Conservation (phyloP, 2,329 filamentous ascomycete genomes). For the Xylaria sp. region DNA sequence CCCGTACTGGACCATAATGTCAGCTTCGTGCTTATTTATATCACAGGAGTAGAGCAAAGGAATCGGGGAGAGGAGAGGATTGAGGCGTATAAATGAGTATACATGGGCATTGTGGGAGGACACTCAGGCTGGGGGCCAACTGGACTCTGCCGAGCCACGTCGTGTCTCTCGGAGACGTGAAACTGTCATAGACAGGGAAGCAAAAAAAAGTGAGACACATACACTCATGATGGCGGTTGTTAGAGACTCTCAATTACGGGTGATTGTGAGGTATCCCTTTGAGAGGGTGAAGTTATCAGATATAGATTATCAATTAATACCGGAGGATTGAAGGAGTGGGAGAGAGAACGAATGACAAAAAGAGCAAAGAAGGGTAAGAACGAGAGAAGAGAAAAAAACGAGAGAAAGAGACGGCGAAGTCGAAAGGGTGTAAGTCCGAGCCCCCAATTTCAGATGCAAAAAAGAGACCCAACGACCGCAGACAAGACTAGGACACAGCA, state of each 20-base stretch:
- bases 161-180: slow-evolving; percentile 16
- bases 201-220: slow-evolving; percentile 35
- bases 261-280: not conserved
- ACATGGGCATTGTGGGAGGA: not conserved
- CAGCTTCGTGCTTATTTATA: slow-evolving; percentile 26
- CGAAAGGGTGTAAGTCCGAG: not conserved
- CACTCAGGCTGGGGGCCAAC: not conserved
- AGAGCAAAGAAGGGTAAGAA: not conserved
- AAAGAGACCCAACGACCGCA: not conserved
- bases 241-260: not conserved
- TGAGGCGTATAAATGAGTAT: slow-evolving; percentile 9
- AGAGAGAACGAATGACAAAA: not conserved
- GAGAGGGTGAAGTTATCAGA: not conserved
- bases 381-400: not conserved
- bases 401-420: slow-evolving; percentile 3
- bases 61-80: slow-evolving; percentile 7
- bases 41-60: not conserved
- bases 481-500: not conserved
- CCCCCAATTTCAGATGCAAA: no score
- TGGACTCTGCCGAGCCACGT: not conserved
- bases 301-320: slow-evolving; percentile 6
- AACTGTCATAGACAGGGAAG: slow-evolving; percentile 25
- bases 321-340: not conserved
- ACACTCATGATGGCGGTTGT: slow-evolving; percentile 42
- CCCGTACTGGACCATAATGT: slow-evolving; percentile 50